A percentile compares a stretch with the other conserved stretches of the same genome.
Evolutionary conservation across 1,284 basidiomycete species (phyloP).

Genomic region (Neonothopanus nambi): DNA sequence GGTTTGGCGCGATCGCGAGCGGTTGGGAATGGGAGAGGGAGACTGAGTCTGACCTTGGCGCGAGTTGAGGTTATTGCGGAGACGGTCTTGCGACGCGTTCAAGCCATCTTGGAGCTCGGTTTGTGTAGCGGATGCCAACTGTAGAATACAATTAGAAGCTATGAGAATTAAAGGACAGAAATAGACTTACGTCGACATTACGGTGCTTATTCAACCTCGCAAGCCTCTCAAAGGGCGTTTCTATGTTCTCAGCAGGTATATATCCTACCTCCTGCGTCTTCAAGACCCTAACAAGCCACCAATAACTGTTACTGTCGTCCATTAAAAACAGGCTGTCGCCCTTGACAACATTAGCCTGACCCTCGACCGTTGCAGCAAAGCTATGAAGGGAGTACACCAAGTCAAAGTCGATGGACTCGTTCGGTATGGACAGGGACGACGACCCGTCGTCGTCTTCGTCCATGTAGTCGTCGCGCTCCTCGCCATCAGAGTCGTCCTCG

Average conservation of each 20-base stretch:
- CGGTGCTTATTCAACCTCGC: slow-evolving; percentile 96
- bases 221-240: slow-evolving; percentile 95
- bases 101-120: slow-evolving; percentile 60
- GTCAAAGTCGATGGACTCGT: slow-evolving; percentile 90
- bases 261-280: slow-evolving; percentile 99
- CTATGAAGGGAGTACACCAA: slow-evolving; percentile 89
- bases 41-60: slow-evolving; percentile 46
- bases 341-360: slow-evolving; percentile 95
- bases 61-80: slow-evolving; percentile 52
- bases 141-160: slow-evolving; percentile 1
- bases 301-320: slow-evolving; percentile 96
- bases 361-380: slow-evolving; percentile 94
- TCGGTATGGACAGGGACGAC: slow-evolving; percentile 82
- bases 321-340: slow-evolving; percentile 92
- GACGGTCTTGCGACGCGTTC: slow-evolving; percentile 47
- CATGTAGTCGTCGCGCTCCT: slow-evolving; percentile 65
- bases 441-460: slow-evolving; percentile 76
- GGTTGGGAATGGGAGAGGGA: slow-evolving; percentile 37
- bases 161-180: not conserved
- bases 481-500: slow-evolving; percentile 59
- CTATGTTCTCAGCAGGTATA: slow-evolving; percentile 99
- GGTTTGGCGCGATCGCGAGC: slow-evolving; percentile 21
- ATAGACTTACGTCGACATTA: slow-evolving; percentile 87
- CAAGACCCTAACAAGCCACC: slow-evolving; percentile 96
- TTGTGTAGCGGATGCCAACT: slow-evolving; percentile 77